Percentiles rank a stretch among this genome's conserved stretches.
Conservation (phyloP, 2,329 filamentous ascomycete genomes). For the Aspergillus pseudoterreus region DNA sequence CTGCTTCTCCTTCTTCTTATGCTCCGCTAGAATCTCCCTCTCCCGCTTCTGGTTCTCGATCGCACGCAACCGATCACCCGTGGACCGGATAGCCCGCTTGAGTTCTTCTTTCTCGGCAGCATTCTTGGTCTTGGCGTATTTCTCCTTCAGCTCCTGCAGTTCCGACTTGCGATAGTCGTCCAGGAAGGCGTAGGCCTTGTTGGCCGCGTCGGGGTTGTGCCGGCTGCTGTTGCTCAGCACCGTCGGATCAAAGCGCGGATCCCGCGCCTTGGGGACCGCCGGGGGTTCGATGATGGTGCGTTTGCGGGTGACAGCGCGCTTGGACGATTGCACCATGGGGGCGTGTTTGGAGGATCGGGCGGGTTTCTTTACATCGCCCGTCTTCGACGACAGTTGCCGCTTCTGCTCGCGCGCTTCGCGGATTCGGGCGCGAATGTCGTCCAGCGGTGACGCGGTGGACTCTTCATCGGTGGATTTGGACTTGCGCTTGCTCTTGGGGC, state of each 20-base stretch:
- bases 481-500: conserved; percentile 34
- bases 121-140: conserved; percentile 66
- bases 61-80: conserved; percentile 74
- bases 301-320: conserved; percentile 75
- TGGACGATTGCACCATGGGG: conserved; percentile 76
- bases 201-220: conserved; percentile 47
- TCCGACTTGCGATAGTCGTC: conserved; percentile 83
- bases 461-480: conserved; percentile 13
- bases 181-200: conserved; percentile 80
- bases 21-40: conserved; percentile 66
- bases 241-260: conserved; percentile 82
- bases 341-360: conserved; percentile 77
- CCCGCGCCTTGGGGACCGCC: conserved; percentile 62
- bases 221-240: conserved; percentile 35
- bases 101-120: conserved; percentile 63
- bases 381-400: conserved; percentile 26
- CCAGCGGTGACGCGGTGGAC: conserved; percentile 27
- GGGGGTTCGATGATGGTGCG: conserved; percentile 64
- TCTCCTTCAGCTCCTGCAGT: conserved; percentile 67
- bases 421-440: conserved; percentile 38
- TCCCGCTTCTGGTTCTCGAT: conserved; percentile 66
- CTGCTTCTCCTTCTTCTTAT: conserved; percentile 79
- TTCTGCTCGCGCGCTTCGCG: conserved; percentile 43
- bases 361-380: conserved; percentile 22
- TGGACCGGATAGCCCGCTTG: conserved; percentile 69